phyloP scores from a whole-genome alignment of 768 basidiomycete genomes.

The Mycena rebaudengoi region DNA sequence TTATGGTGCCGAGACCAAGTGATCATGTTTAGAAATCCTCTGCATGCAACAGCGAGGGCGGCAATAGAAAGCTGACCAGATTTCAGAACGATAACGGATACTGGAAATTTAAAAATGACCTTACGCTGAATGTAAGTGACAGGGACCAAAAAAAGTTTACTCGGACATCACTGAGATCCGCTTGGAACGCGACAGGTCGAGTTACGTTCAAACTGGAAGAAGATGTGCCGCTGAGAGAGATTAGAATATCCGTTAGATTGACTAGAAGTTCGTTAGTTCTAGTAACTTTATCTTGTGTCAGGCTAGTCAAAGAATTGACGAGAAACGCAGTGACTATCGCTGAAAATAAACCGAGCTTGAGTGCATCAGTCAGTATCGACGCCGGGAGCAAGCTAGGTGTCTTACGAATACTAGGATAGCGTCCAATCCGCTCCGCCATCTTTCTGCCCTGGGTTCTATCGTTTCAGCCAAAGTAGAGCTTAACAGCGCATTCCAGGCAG shows the following conservation, averaged over 20 bases:
- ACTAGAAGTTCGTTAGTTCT: not conserved
- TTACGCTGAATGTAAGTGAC: not conserved
- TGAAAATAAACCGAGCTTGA: slow-evolving; percentile 4
- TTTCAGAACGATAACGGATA: not conserved
- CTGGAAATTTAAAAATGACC: too few species aligned
- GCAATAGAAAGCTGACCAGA: not conserved
- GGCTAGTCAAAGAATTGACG: not conserved
- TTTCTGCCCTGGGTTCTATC: not conserved
- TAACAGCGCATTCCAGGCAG: slow-evolving; percentile 1
- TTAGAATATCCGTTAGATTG: not conserved
- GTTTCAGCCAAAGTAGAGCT: not conserved
- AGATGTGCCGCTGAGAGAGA: not conserved
- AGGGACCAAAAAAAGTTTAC: not conserved
- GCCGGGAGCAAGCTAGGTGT: not conserved
- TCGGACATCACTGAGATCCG: not conserved
- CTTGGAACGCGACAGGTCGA: not conserved
- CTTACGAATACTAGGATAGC: not conserved
- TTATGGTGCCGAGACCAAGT: not conserved
- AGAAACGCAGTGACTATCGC: slow-evolving; percentile 2
- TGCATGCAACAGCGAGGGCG: not conserved
- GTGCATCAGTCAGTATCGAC: not conserved
- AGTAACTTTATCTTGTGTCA: not conserved
- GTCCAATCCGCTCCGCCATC: slow-evolving; percentile 2
- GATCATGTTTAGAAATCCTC: slow-evolving; percentile 1
- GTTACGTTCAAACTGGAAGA: not conserved